Base-by-base conservation (phyloP, 2,329 filamentous ascomycete genomes). In the Colletotrichum chrysophilum region DNA sequence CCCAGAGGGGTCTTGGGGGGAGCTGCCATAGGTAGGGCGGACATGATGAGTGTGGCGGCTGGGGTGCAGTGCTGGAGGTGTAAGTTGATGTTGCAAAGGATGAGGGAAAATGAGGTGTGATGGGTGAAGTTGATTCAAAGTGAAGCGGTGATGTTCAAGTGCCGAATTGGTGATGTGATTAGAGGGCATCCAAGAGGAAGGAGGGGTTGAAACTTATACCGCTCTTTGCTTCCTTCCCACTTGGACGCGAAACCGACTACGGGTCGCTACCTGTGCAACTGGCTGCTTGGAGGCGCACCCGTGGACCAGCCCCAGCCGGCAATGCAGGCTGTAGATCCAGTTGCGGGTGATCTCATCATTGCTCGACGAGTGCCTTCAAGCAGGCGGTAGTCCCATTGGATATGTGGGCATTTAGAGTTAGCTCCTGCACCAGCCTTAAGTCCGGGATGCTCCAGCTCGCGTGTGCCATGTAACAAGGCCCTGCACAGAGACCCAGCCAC, bases 1-100 rank as follows among this genome's bases (percentile, higher is more conserved):
- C 87, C 92, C 77, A 95, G 84, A 71, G 91, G 89, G 73, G 92
- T 92, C 82, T 90, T 88, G 30, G 91, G 88, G 5, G 88, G 83
- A 5, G 89, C 86, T 7, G 89, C 86, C 66, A 79, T 77, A 21
- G 85, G 85, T 18, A 85, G 76, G 48, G 76, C 72, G 75, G 80
- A 81, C 82, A 83, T 83, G 56, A 61, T 77, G 43, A 52, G 43
- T 21, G 43, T 52, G 56, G 8, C 28, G 61, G 66, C 14, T 65
- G 14, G 28, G 14, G 21, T 62, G 26, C 8, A 14, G 21, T 48
- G 55, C n/a, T 55, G 43, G 32, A 60, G 64, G 30, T 43, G 43
- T 43, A 36, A 30, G 43, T 21, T 56, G 30, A 75, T 28, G 61
- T 36, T 34, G 58, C 28, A 34, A 34, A 62, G 30, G 12, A 62